Conservation (phyloP, 2,329 filamentous ascomycete species). For the Sporothrix humicola region DNA sequence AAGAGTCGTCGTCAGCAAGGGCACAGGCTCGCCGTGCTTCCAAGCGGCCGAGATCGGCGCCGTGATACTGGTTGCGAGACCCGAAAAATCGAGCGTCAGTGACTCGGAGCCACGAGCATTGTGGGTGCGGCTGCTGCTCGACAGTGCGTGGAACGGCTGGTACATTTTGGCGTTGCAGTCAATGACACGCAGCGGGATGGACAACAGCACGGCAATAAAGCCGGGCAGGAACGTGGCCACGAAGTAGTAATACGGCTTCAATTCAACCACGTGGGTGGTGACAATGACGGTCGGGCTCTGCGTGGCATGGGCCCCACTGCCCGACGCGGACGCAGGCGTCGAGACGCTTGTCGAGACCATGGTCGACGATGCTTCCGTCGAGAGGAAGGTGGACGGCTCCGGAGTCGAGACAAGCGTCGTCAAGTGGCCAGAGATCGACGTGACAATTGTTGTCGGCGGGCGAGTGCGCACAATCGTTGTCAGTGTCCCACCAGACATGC, state of each 20-base stretch:
- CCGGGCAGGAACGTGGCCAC: slow-evolving; percentile 52
- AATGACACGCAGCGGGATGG: slow-evolving; percentile 50
- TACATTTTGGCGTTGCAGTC: slow-evolving; percentile 51
- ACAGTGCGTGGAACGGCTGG: slow-evolving; percentile 53
- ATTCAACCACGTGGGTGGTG: slow-evolving; percentile 39
- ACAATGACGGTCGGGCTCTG: slow-evolving; percentile 35
- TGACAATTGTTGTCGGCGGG: slow-evolving; percentile 39
- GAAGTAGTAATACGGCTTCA: slow-evolving; percentile 46
- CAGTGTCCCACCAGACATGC: slow-evolving; percentile 34
- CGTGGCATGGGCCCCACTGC: background rate
- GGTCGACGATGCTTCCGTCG: slow-evolving; percentile 25
- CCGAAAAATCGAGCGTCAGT: slow-evolving; percentile 50
- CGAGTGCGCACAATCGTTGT: slow-evolving; percentile 41
- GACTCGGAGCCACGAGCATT: slow-evolving; percentile 51
- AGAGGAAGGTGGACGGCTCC: slow-evolving; percentile 23
- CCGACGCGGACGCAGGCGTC: background rate
- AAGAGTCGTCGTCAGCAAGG: slow-evolving; percentile 48
- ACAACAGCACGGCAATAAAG: slow-evolving; percentile 49
- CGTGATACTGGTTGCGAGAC: slow-evolving; percentile 40
- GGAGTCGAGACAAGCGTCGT: slow-evolving; percentile 44
- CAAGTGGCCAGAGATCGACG: slow-evolving; percentile 42
- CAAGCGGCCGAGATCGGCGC: slow-evolving; percentile 47
- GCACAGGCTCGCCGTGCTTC: slow-evolving; percentile 46
- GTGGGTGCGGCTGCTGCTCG: slow-evolving; percentile 38
- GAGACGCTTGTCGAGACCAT: background rate